Evolutionary conservation across 2,329 filamentous ascomycete species (phyloP).

Genomic region (Colletotrichum sansevieriae): DNA sequence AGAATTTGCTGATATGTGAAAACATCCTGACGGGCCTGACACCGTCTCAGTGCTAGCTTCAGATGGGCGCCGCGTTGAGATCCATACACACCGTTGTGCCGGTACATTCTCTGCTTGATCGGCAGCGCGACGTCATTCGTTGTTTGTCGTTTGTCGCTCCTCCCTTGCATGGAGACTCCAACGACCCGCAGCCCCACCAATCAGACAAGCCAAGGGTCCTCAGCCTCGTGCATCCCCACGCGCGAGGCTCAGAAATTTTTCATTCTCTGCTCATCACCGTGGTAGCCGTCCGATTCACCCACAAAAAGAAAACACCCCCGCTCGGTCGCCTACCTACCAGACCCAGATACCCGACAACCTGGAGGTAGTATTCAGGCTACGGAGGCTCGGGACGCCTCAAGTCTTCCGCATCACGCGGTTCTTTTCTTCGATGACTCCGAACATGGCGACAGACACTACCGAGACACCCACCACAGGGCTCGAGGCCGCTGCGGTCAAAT

Average conservation of each 20-base stretch:
- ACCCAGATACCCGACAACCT: conserved; percentile 24
- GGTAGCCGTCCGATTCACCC: neutral
- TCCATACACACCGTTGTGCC: neutral
- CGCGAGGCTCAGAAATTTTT: conserved; percentile 33
- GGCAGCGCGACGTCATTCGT: conserved; percentile 33
- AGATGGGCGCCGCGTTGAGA: conserved; percentile 5
- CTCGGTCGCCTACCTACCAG: too few species aligned
- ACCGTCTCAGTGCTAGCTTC: conserved; percentile 8
- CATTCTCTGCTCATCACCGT: conserved; percentile 3
- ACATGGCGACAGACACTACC: conserved; percentile 50
- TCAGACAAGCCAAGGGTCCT: conserved; percentile 26
- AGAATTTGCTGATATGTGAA: conserved; percentile 1
- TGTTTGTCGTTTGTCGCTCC: neutral
- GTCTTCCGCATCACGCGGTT: conserved; percentile 38
- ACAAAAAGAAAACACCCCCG: neutral
- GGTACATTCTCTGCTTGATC: conserved; percentile 11
- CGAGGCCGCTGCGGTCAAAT: conserved; percentile 24
- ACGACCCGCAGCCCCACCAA: conserved; percentile 29
- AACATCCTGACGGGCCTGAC: too few species aligned
- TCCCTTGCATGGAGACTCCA: conserved; percentile 12
- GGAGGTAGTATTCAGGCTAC: conserved; percentile 35
- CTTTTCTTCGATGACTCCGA: conserved; percentile 25
- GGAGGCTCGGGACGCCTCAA: conserved; percentile 32
- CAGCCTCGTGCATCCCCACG: conserved; percentile 25
- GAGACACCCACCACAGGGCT: conserved; percentile 44